These are phyloP conservation scores for Thelonectria discophora DNA, from an alignment of 2,329 filamentous ascomycete species.

Conservation along the genomic window DNA sequence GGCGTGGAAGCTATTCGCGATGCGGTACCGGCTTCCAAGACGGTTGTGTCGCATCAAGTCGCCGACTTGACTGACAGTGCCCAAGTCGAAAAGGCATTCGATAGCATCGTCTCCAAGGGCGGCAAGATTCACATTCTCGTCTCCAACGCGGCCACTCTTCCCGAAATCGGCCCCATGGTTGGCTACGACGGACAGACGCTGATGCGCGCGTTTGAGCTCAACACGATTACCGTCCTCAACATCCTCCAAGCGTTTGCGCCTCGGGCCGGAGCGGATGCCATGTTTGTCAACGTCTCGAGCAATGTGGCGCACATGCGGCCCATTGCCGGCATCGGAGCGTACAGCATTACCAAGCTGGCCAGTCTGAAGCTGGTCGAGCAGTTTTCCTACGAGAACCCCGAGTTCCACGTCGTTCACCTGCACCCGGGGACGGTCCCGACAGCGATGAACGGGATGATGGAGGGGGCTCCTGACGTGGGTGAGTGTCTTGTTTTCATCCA, in stretches of 20 bases:
- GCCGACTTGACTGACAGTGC: slow-evolving; percentile 40
- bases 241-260: slow-evolving; percentile 37
- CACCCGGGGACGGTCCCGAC: background rate
- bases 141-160: slow-evolving; percentile 6
- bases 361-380: background rate
- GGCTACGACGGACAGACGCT: background rate
- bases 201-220: slow-evolving; percentile 2
- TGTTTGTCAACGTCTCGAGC: background rate
- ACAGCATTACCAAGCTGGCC: background rate
- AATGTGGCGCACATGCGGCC: background rate
- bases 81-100: slow-evolving; percentile 6
- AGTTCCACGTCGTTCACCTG: background rate
- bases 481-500: background rate
- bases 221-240: slow-evolving; percentile 33
- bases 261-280: background rate
- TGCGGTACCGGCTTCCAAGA: slow-evolving; percentile 56
- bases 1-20: slow-evolving; percentile 48
- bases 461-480: background rate
- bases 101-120: background rate
- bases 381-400: background rate
- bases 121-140: slow-evolving; percentile 16
- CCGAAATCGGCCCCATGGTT: background rate
- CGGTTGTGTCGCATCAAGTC: slow-evolving; percentile 40
- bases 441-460: background rate
- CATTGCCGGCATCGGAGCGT: background rate